A percentile compares a stretch with the other conserved stretches of the same genome.
Conservation (phyloP, 2,329 filamentous ascomycete species). For the Teratosphaeria gauchensis region DNA sequence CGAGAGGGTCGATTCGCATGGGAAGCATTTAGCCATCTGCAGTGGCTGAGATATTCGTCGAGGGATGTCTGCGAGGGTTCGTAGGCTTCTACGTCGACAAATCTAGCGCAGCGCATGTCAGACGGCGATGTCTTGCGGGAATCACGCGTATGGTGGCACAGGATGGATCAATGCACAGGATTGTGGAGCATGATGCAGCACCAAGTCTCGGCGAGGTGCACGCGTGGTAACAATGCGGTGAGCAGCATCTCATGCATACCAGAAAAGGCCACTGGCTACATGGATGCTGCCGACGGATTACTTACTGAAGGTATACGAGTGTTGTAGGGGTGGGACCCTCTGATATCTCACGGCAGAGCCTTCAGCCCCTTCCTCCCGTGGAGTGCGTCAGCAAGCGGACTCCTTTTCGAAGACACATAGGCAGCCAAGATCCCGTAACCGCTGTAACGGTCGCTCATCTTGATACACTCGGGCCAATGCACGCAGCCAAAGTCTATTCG, state of each 20-base stretch:
- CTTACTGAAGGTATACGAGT: not conserved
- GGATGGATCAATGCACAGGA: not conserved
- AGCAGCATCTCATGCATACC: not conserved
- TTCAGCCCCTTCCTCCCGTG: not conserved
- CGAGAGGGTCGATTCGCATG: not conserved
- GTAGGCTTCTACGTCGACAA: not conserved
- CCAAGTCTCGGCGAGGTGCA: not conserved
- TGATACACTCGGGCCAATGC: not conserved
- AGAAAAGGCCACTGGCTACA: not conserved
- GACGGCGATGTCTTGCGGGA: not conserved
- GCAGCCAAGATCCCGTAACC: not conserved
- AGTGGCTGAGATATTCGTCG: too few species aligned
- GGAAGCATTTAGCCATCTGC: not conserved
- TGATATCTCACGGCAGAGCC: not conserved
- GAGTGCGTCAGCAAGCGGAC: not conserved
- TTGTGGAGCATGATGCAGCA: not conserved
- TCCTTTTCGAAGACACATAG: not conserved
- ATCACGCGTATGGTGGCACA: not conserved
- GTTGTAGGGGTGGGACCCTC: not conserved
- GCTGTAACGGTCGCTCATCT: not conserved
- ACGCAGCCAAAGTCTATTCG: not conserved
- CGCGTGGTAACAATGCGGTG: not conserved
- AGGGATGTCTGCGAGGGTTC: not conserved
- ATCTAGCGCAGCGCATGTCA: not conserved
- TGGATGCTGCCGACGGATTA: not conserved